Evolutionary conservation across 2,329 filamentous ascomycete genomes (phyloP).

Genomic region (Penicillium sp.): DNA sequence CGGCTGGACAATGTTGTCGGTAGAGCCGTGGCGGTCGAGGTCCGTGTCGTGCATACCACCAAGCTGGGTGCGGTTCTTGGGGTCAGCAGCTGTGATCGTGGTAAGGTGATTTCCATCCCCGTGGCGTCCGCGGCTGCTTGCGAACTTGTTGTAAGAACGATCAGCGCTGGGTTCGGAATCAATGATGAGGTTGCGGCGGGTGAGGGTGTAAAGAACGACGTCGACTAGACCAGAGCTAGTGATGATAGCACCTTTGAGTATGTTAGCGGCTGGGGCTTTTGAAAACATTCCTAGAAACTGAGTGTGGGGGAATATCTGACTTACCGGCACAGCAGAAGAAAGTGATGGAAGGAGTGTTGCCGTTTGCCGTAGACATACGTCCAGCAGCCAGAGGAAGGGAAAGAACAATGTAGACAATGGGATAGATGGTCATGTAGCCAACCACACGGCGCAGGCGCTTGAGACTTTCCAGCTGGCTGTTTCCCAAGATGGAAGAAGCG

Average conservation of each 20-base stretch:
- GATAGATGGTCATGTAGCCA: slow-evolving; percentile 52
- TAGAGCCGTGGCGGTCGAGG: slow-evolving; percentile 47
- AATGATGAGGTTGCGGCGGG: slow-evolving; percentile 57
- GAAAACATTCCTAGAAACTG: neutral
- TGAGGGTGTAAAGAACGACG: slow-evolving; percentile 60
- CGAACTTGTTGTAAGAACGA: slow-evolving; percentile 36
- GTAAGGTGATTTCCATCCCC: slow-evolving; percentile 35
- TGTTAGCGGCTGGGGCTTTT: slow-evolving; percentile 1
- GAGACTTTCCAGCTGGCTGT: slow-evolving; percentile 40
- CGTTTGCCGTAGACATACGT: slow-evolving; percentile 45
- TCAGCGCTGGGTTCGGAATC: slow-evolving; percentile 50
- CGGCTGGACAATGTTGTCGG: slow-evolving; percentile 46
- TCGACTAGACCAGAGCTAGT: slow-evolving; percentile 62
- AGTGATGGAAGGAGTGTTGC: slow-evolving; percentile 36
- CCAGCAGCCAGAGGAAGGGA: slow-evolving; percentile 64
- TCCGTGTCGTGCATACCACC: slow-evolving; percentile 20
- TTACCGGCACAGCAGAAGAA: slow-evolving; percentile 54
- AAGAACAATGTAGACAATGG: slow-evolving; percentile 58
- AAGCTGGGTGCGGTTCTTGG: slow-evolving; percentile 18
- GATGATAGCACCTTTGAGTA: slow-evolving; percentile 50
- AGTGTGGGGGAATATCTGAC: neutral
- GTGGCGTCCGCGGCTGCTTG: slow-evolving; percentile 29
- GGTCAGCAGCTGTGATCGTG: slow-evolving; percentile 35
- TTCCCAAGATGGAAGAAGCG: slow-evolving; percentile 39
- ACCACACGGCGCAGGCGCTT: slow-evolving; percentile 46